These are phyloP conservation scores for Pichia sp. DNA, from an alignment of 1,139 yeast genomes.

Conservation along the genomic window DNA sequence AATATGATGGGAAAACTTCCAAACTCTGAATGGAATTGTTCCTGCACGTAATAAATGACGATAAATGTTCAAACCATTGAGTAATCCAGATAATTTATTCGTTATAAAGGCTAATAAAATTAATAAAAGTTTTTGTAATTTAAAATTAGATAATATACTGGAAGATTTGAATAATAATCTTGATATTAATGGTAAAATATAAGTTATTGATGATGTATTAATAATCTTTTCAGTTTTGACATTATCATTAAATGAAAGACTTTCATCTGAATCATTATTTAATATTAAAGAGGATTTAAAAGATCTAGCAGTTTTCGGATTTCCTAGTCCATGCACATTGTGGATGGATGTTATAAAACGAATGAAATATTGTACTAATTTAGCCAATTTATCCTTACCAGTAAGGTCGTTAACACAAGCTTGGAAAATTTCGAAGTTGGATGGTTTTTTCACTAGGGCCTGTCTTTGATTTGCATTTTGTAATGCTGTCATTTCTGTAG, in stretches of 20 bases:
- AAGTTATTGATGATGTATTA: background rate
- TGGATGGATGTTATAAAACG: constrained; percentile 28
- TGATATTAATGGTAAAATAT: background rate
- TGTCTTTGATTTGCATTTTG: background rate
- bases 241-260: background rate
- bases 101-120: constrained; percentile 25
- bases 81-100: constrained; percentile 39
- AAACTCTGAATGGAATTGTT: constrained; percentile 55
- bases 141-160: background rate
- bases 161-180: background rate
- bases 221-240: background rate
- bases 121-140: constrained; percentile 1
- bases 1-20: constrained; percentile 22
- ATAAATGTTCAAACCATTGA: constrained; percentile 49
- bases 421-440: constrained; percentile 40
- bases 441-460: constrained; percentile 11
- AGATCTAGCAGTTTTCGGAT: constrained; percentile 1
- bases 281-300: background rate
- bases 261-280: background rate
- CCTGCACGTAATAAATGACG: constrained; percentile 70
- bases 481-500: background rate
- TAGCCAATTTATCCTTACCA: constrained; percentile 69
- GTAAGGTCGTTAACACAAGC: constrained; percentile 44
- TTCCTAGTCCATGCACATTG: constrained; percentile 10
- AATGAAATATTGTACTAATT: constrained; percentile 52